A percentile compares a stretch with the other conserved stretches of the same genome.
Evolutionary conservation across 768 basidiomycete species (phyloP).

Genomic region (Collybia sordida): DNA sequence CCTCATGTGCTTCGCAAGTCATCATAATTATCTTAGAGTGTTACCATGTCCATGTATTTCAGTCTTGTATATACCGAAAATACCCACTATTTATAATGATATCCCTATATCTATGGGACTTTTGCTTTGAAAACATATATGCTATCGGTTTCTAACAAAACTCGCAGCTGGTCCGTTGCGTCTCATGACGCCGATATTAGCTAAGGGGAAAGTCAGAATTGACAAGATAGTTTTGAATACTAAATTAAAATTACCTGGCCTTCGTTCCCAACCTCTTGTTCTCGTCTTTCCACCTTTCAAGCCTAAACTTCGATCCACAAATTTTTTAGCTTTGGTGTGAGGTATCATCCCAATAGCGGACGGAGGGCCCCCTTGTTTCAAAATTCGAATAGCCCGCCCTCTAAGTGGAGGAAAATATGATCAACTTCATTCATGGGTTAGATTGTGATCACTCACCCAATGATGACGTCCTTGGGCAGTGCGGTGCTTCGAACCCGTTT

Average conservation of each 20-base stretch:
- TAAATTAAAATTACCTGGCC: slow-evolving; percentile 43
- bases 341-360: slow-evolving; percentile 44
- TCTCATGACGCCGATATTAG: slow-evolving; percentile 57
- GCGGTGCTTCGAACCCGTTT: slow-evolving; percentile 27
- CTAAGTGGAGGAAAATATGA: slow-evolving; percentile 27
- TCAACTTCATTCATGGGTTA: no score
- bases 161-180: slow-evolving; percentile 50
- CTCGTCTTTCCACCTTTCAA: slow-evolving; percentile 39
- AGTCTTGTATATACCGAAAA: no score
- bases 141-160: slow-evolving; percentile 42
- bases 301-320: slow-evolving; percentile 51
- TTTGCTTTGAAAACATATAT: neutral
- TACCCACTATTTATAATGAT: neutral
- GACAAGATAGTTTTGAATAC: neutral
- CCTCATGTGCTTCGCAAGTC: slow-evolving; percentile 50
- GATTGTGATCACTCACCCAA: slow-evolving; percentile 47
- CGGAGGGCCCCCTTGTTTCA: slow-evolving; percentile 27
- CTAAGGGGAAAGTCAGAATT: slow-evolving; percentile 25
- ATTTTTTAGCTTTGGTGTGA: slow-evolving; percentile 47
- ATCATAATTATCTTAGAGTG: neutral
- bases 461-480: slow-evolving; percentile 46
- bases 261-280: slow-evolving; percentile 56
- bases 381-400: slow-evolving; percentile 51
- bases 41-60: no score
- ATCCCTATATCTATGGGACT: neutral